Evolutionary conservation across 163 green algal genomes (phyloP), one percentile per base, ranked within the genome.

Genomic region (Coccomyxa subellipsoidea): DNA sequence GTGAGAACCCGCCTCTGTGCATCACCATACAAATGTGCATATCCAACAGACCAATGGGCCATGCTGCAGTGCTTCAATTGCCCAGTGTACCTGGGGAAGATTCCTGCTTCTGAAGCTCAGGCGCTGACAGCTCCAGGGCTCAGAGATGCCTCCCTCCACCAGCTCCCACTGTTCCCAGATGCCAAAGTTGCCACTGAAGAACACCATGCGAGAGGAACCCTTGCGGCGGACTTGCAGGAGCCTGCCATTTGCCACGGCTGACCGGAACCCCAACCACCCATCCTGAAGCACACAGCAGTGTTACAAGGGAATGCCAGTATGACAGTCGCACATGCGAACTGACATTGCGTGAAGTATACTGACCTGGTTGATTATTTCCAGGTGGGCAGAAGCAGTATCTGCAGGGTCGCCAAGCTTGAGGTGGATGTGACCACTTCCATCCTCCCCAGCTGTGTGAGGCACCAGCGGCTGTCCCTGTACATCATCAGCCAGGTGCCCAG

Each of bases 81-180:
- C n/a, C n/a, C n/a, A n/a, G n/a, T n/a, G n/a, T 35, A 82, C 82
- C 71, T 85, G 82, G 4, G 71, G 82, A 69, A 85, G 53, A 8
- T 59, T 78, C 7, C 82, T 40, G n/a, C 76, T 85, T 23, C 82
- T 71, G 27, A 85, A 77, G 7, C 78, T 69, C 69, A 85, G 59
- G 29, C 77, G 81, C 34, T 76, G 77, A 27, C 32, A 69, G 39
- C 76, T 69, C 82, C 82, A 85, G 34, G 77, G 31, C 54, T 69
- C 54, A 18, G 66, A 59, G 23, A 78, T 69, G 35, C 83, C 40
- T 18, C 82, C 82, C n/a, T 66, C 47, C 59, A 85, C 77, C 80
- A 93, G 66, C 80, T 91, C 86, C 89, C 89, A 94, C 86, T 94
- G 90, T 87, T 94, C 90, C 88, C 88, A 93, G 25, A 82, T 89